Conservation (phyloP, 208 protist genomes). For the Acanthamoeba lenticulata region DNA sequence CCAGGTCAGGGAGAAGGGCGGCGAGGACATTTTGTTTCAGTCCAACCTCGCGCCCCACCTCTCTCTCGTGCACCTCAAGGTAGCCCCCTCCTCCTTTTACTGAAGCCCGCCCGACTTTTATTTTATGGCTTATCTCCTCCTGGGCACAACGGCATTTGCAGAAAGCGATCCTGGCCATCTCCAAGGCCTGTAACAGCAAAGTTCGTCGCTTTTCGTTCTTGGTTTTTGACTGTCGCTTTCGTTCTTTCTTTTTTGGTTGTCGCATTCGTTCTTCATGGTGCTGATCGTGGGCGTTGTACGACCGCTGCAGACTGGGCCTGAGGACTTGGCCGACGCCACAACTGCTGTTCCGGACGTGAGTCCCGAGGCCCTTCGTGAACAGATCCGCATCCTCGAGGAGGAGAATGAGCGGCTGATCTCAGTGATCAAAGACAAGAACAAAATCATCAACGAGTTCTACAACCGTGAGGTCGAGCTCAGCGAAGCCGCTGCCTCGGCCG, state of each 20-base stretch:
- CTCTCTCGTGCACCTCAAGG: neutral
- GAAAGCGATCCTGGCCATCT: slow-evolving; percentile 15
- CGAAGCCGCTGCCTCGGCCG: neutral
- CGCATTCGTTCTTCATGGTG: neutral
- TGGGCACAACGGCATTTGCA: neutral
- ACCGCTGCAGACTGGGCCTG: neutral
- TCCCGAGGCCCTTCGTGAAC: neutral
- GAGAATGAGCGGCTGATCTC: slow-evolving; percentile 16
- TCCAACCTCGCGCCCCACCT: neutral
- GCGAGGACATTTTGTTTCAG: neutral
- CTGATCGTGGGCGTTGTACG: neutral
- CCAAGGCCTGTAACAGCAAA: neutral
- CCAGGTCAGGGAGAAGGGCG: neutral
- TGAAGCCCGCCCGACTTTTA: neutral
- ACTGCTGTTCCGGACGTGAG: neutral
- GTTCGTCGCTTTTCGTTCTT: neutral
- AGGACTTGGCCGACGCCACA: neutral
- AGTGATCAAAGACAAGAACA: slow-evolving; percentile 28
- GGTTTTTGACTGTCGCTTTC: neutral
- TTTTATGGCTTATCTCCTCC: neutral
- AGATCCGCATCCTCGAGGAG: neutral
- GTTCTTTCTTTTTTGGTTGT: neutral
- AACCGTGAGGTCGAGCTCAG: neutral
- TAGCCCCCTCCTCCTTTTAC: neutral
- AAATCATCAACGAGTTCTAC: slow-evolving; percentile 38